Conservation (phyloP, 352 stramenopile species). For the Phytophthora hybrid region DNA sequence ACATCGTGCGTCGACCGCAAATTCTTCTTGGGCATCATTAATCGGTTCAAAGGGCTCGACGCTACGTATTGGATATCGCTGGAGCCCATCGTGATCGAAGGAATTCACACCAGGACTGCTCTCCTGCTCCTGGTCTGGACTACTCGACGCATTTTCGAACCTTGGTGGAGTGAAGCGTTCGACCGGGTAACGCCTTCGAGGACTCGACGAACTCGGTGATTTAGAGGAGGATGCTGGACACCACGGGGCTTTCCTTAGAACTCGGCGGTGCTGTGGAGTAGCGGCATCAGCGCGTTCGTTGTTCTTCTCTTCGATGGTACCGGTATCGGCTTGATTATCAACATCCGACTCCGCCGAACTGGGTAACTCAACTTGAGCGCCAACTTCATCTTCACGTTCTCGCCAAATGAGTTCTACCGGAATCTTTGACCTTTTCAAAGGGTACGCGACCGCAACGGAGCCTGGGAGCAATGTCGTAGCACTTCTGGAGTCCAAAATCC, state of each 20-base stretch:
- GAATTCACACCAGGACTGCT: neutral
- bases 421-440: slow-evolving; percentile 24
- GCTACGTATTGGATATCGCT: slow-evolving; percentile 40
- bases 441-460: slow-evolving; percentile 43
- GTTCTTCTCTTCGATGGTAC: neutral
- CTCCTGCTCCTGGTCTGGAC: neutral
- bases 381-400: slow-evolving; percentile 17
- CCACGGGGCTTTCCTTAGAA: slow-evolving; percentile 43
- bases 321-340: slow-evolving; percentile 25
- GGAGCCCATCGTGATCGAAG: slow-evolving; percentile 28
- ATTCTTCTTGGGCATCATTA: slow-evolving; percentile 17
- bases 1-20: slow-evolving; percentile 37
- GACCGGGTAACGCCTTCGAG: slow-evolving; percentile 22
- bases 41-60: slow-evolving; percentile 24
- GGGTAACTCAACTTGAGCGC: slow-evolving; percentile 8
- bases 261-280: slow-evolving; percentile 6
- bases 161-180: slow-evolving; percentile 15
- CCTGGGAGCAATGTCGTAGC: slow-evolving; percentile 19
- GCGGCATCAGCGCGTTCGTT: neutral
- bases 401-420: slow-evolving; percentile 27
- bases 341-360: neutral
- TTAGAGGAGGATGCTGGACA: slow-evolving; percentile 48
- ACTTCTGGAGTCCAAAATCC: slow-evolving; percentile 21
- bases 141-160: slow-evolving; percentile 1
- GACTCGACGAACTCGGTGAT: slow-evolving; percentile 10